These are phyloP conservation scores for Lachnellula suecica DNA, from an alignment of 2,329 filamentous ascomycete genomes.

Conservation along the genomic window DNA sequence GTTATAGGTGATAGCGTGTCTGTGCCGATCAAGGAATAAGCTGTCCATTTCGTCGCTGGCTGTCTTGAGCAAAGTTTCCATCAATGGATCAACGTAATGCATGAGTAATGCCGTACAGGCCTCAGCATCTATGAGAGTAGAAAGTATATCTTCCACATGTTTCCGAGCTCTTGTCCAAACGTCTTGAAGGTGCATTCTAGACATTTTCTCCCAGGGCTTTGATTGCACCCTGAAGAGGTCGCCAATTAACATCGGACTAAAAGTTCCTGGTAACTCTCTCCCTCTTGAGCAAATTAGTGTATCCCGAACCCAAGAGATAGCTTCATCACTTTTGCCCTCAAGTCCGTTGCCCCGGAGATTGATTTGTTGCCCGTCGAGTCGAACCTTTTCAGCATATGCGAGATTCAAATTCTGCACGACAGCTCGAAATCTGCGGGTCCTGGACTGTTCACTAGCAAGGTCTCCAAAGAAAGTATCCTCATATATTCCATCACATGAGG, in stretches of 20 bases:
- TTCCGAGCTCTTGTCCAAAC: slow-evolving; percentile 34
- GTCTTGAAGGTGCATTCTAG: slow-evolving; percentile 35
- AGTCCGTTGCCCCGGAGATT: slow-evolving; percentile 6
- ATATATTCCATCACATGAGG: slow-evolving; percentile 52
- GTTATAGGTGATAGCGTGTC: slow-evolving; percentile 56
- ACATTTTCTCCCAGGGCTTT: slow-evolving; percentile 47
- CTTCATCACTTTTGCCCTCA: slow-evolving; percentile 32
- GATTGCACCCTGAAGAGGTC: slow-evolving; percentile 62
- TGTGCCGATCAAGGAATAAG: slow-evolving; percentile 42
- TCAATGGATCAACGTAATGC: slow-evolving; percentile 39
- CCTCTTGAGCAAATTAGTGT: slow-evolving; percentile 45
- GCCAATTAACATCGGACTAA: slow-evolving; percentile 57
- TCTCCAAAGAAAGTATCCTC: slow-evolving; percentile 49
- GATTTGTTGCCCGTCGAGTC: slow-evolving; percentile 28
- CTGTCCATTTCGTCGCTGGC: slow-evolving; percentile 43
- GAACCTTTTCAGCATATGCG: slow-evolving; percentile 46
- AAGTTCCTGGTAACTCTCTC: slow-evolving; percentile 59
- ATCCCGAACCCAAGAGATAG: slow-evolving; percentile 39
- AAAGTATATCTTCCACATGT: slow-evolving; percentile 37
- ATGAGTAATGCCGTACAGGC: slow-evolving; percentile 38
- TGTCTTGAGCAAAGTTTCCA: slow-evolving; percentile 37
- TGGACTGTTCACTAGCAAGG: slow-evolving; percentile 31
- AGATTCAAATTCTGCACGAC: slow-evolving; percentile 50
- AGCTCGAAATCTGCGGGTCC: slow-evolving; percentile 49
- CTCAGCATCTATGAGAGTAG: slow-evolving; percentile 38